Percentiles rank a stretch among this genome's conserved stretches.
Conservation (phyloP, 352 stramenopile genomes). For the Globisporangium okanoganense region DNA sequence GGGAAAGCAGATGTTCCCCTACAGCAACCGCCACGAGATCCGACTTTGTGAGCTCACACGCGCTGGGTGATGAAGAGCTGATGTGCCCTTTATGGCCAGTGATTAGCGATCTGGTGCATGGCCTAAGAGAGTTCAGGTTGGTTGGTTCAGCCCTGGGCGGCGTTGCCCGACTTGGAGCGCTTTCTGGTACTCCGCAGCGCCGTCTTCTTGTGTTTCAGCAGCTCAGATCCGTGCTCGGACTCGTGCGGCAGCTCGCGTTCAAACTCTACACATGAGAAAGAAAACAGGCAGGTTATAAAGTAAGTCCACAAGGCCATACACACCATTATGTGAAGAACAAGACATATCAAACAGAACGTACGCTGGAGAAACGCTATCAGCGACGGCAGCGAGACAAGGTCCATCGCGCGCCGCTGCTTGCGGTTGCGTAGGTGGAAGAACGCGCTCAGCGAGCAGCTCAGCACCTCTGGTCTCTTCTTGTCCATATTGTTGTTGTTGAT, state of each 20-base stretch:
- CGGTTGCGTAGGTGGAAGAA: slow-evolving; percentile 48
- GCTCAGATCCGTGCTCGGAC: not conserved
- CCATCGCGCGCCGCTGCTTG: slow-evolving; percentile 41
- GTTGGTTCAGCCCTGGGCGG: not conserved
- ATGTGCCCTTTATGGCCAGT: too few relatives aligned
- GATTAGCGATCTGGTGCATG: too few relatives aligned
- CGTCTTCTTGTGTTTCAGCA: not conserved
- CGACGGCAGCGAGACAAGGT: slow-evolving; percentile 38
- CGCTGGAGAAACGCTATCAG: slow-evolving; percentile 24
- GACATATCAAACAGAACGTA: slow-evolving; percentile 9
- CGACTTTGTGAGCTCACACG: slow-evolving; percentile 39
- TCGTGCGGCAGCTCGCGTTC: slow-evolving; percentile 1
- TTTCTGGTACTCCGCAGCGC: not conserved
- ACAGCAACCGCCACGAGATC: slow-evolving; percentile 67
- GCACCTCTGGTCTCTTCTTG: too few relatives aligned
- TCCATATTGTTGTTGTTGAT: not conserved
- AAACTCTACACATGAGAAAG: not conserved
- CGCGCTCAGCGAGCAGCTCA: slow-evolving; percentile 14
- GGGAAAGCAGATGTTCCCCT: slow-evolving; percentile 40
- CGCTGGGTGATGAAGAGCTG: not conserved
- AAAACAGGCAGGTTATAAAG: not conserved
- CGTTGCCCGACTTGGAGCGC: not conserved
- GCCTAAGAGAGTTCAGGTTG: too few relatives aligned
- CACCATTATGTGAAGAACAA: not conserved
- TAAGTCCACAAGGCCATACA: too few relatives aligned